Evolutionary conservation across 139 green algal genomes (phyloP), one percentile per base, ranked within the genome.

Genomic region (Astrephomene gubernaculifera): DNA sequence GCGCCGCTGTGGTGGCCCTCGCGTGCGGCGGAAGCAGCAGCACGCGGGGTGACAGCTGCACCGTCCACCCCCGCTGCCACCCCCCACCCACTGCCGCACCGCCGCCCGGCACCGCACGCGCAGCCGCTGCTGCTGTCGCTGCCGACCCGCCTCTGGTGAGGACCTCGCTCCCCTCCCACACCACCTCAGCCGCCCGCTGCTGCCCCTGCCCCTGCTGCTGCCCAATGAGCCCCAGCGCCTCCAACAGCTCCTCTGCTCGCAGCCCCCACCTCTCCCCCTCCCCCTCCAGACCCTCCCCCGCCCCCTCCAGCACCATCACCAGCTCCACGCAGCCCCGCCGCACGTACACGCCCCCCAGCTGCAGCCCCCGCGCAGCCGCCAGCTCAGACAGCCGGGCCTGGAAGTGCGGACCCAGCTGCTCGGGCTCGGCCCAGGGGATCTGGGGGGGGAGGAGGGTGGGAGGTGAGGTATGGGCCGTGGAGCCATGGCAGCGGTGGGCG

Each of bases 241-340:
- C 22, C 38, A 76, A 1, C 69, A 76, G 10, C 10, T 2, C 39
- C 1, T 17, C 39, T 29, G 41, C 12, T 5, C 57, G 39, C 41
- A 76, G 69, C 49, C 49, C 49, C 49, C 49, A 17, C 49, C 49
- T 57, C 12, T 17, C 49, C 49, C 49, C 49, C 49, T 17, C 14
- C 49, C 49, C 17, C 12, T 17, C 49, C 49, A 25, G 14, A 12
- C 14, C 49, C 49, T 57, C 14, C 49, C 22, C 57, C 57, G 19
- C 19, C 57, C 19, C 57, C 57, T 65, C 19, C 57, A 72, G 33
- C 65, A 72, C 9, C 33, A 72, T 25, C 35, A 22, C 27, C 14
- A 72, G 65, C 35, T 72, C 65, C 33, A 72, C 35, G 33, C 65
- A 72, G 33, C 65, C 65, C 33, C 65, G 65, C 33, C 65, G 65